phyloP scores from a whole-genome alignment of 495 filamentous ascomycete species.

The Recurvomyces mirabilis region DNA sequence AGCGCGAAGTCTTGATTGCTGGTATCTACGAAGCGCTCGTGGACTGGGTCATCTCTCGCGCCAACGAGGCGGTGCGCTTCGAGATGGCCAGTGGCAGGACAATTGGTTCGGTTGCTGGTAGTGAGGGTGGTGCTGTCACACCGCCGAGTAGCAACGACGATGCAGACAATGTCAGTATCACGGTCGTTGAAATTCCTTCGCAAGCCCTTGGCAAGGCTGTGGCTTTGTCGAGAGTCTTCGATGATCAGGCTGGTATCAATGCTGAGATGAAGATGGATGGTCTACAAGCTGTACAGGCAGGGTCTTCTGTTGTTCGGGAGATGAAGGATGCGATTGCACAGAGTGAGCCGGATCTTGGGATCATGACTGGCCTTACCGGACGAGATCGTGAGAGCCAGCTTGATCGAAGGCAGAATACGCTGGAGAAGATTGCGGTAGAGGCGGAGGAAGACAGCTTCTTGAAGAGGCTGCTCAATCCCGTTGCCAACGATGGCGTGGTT shows the following conservation, averaged over 20 bases:
- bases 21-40: slow-evolving; percentile 90
- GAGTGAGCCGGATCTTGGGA: slow-evolving; percentile 70
- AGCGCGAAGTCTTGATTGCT: slow-evolving; percentile 68
- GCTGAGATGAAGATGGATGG: slow-evolving; percentile 95
- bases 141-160: slow-evolving; percentile 49
- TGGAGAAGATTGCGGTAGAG: slow-evolving; percentile 76
- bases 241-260: slow-evolving; percentile 85
- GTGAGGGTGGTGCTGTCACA: slow-evolving; percentile 42
- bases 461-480: slow-evolving; percentile 69
- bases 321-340: slow-evolving; percentile 72
- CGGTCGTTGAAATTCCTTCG: slow-evolving; percentile 74
- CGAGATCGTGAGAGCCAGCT: slow-evolving; percentile 66
- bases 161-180: slow-evolving; percentile 79
- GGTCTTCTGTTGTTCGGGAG: slow-evolving; percentile 69
- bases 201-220: slow-evolving; percentile 72
- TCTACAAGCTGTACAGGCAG: slow-evolving; percentile 54
- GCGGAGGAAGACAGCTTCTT: slow-evolving; percentile 77
- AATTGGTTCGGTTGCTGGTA: slow-evolving; percentile 53
- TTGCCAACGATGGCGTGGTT: slow-evolving; percentile 60
- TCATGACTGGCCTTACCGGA: slow-evolving; percentile 50
- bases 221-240: slow-evolving; percentile 78
- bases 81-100: slow-evolving; percentile 55
- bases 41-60: slow-evolving; percentile 82
- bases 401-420: slow-evolving; percentile 66
- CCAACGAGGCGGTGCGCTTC: slow-evolving; percentile 73